phyloP scores from a whole-genome alignment of 2,329 filamentous ascomycete species.

The Neodidymelliopsis sp. region DNA sequence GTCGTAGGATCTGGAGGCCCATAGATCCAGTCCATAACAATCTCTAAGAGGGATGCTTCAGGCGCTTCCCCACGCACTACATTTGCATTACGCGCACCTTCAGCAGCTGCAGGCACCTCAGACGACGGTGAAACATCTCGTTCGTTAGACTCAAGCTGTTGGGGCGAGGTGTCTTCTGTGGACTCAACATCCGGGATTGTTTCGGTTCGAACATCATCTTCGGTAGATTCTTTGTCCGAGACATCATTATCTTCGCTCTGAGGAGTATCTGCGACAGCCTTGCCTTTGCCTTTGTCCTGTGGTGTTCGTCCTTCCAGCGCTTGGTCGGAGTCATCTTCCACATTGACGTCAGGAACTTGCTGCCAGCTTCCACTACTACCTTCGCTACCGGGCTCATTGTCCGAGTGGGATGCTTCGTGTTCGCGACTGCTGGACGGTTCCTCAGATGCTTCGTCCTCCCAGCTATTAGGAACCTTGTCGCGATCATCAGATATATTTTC shows the following conservation, averaged over 20 bases:
- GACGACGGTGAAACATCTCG: background rate
- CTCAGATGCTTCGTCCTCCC: conserved; percentile 36
- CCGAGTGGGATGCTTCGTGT: conserved; percentile 17
- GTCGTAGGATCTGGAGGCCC: conserved; percentile 52
- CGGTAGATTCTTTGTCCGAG: background rate
- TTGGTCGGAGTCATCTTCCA: conserved; percentile 38
- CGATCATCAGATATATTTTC: conserved; percentile 4
- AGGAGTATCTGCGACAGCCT: conserved; percentile 10
- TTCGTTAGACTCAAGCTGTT: conserved; percentile 5
- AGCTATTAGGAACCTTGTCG: conserved; percentile 28
- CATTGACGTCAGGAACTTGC: conserved; percentile 42
- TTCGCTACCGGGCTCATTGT: conserved; percentile 45
- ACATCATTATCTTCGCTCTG: background rate
- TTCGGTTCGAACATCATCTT: conserved; percentile 4
- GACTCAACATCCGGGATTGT: conserved; percentile 3
- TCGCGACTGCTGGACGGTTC: conserved; percentile 8
- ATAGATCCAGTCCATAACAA: conserved; percentile 57
- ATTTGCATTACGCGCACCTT: conserved; percentile 6
- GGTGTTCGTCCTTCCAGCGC: conserved; percentile 31
- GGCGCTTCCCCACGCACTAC: conserved; percentile 21
- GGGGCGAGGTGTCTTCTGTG: background rate
- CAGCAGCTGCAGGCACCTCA: conserved; percentile 7
- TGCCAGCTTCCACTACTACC: conserved; percentile 52
- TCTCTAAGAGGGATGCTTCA: conserved; percentile 35
- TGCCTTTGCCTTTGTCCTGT: conserved; percentile 42